phyloP scores from a whole-genome alignment of 805 yeast species.

The Saccharomycopsis sp. region DNA sequence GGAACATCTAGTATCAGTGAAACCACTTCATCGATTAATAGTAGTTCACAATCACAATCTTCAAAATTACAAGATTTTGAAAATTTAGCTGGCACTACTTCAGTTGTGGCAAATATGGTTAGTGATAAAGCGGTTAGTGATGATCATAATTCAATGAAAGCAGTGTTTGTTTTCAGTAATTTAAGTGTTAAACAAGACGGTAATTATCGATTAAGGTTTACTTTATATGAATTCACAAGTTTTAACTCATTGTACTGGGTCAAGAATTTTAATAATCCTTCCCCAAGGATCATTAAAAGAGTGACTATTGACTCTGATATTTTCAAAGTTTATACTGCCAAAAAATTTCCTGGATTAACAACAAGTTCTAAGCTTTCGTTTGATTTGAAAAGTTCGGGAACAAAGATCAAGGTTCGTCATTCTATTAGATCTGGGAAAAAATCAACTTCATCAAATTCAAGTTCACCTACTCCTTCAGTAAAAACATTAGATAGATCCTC shows the following conservation, averaged over 20 bases:
- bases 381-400: slow-evolving; percentile 17
- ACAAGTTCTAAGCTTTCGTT: slow-evolving; percentile 25
- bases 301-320: slow-evolving; percentile 24
- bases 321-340: slow-evolving; percentile 32
- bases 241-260: slow-evolving; percentile 4
- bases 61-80: slow-evolving; percentile 8
- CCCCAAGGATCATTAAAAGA: slow-evolving; percentile 16
- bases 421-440: slow-evolving; percentile 36
- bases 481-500: background rate
- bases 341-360: slow-evolving; percentile 36
- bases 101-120: slow-evolving; percentile 18
- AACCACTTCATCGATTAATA: background rate
- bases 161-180: slow-evolving; percentile 18
- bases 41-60: background rate
- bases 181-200: slow-evolving; percentile 19
- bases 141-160: slow-evolving; percentile 10
- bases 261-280: slow-evolving; percentile 5
- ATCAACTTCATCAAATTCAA: background rate
- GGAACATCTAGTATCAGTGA: too few species aligned
- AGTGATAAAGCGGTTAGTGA: slow-evolving; percentile 8
- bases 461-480: background rate
- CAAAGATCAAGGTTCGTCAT: slow-evolving; percentile 17
- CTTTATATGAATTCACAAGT: slow-evolving; percentile 14
- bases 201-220: slow-evolving; percentile 14
- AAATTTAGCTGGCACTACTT: slow-evolving; percentile 17